phyloP scores from a whole-genome alignment of 176 grass and related monocot genomes.

The Avena eriantha region DNA sequence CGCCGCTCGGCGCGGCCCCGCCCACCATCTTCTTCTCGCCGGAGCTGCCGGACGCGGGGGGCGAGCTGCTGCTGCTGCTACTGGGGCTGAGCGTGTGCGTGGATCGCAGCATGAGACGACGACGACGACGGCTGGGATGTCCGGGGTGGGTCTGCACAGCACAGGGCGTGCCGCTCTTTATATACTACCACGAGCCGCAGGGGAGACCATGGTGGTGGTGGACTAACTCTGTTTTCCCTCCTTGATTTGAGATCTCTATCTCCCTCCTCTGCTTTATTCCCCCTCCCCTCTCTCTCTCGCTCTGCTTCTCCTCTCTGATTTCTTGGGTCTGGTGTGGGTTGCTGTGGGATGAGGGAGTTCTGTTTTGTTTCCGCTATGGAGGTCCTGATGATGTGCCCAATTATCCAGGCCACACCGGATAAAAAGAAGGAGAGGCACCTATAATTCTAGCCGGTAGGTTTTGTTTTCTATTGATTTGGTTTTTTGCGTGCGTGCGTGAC shows the following conservation, averaged over 20 bases:
- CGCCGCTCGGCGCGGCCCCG: slow-evolving; percentile 51
- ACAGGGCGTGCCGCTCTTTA: slow-evolving; percentile 5
- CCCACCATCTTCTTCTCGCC: slow-evolving; percentile 45
- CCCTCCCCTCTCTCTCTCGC: neutral
- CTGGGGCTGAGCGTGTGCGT: slow-evolving; percentile 48
- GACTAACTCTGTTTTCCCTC: neutral
- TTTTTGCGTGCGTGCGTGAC: neutral
- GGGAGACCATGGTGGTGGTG: slow-evolving; percentile 31
- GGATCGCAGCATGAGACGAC: slow-evolving; percentile 47
- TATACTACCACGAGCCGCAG: slow-evolving; percentile 27
- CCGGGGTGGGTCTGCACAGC: neutral
- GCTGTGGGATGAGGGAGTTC: neutral
- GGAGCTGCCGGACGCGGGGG: slow-evolving; percentile 25
- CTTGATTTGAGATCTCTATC: neutral
- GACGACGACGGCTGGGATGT: neutral
- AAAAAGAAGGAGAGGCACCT: slow-evolving; percentile 16
- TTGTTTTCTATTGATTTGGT: neutral
- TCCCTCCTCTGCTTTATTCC: slow-evolving; percentile 37
- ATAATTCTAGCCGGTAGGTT: slow-evolving; percentile 17
- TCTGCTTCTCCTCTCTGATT: neutral
- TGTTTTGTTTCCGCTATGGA: neutral
- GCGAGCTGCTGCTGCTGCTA: slow-evolving; percentile 13
- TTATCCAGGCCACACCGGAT: slow-evolving; percentile 55
- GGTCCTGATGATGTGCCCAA: slow-evolving; percentile 21
- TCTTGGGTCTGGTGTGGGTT: neutral